Base-by-base conservation (phyloP, 2,329 filamentous ascomycete species). In the Esteya vermicola region DNA sequence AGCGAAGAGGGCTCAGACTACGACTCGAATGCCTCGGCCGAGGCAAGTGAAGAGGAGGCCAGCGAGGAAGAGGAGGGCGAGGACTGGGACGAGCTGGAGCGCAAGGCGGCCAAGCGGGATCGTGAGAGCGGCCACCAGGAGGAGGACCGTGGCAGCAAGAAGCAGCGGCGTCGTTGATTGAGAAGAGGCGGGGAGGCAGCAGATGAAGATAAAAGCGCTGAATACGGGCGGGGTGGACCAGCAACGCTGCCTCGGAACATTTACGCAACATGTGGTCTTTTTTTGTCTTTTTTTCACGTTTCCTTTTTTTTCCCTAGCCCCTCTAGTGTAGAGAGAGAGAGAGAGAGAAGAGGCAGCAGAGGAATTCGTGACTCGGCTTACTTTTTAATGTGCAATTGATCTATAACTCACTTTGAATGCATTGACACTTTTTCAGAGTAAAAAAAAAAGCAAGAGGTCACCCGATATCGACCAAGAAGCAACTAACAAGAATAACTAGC, bases 41-140 rank as follows among this genome's bases (percentile, higher is more conserved):
- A 89, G 47, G 89, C 85, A 23, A 81, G 76, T 46, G 86, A 89
- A 12, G 83, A 85, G 41, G 81, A 82, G 18, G 67, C 74, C 16
- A 75, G 73, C 33, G 83, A 82, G 33, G 81, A 81, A 36, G 82
- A 84, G 9, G 83, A 78, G 47, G 81, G 82, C 36, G 82, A 95
- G 57, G 85, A 93, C 54, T 95, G 89, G 89, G 88, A 96, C 56
- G 86, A 93, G 59, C 58, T 95, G 43, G 89, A 95, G 65, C 79
- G 80, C 60, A 94, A 94, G 67, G 88, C 81, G 4, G 85, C 79
- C 64, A 85, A 88, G 62, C 77, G 83, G 53, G 88, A 89, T 60
- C 71, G 80, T 36, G 80, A 76, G 55, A 59, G 58, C 40, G 64
- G 60, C 0, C 63, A 83, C 43, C 84, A 89, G 45, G 85, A 84